phyloP scores from a whole-genome alignment of 495 filamentous ascomycete species.

The Neurospora sp. region DNA sequence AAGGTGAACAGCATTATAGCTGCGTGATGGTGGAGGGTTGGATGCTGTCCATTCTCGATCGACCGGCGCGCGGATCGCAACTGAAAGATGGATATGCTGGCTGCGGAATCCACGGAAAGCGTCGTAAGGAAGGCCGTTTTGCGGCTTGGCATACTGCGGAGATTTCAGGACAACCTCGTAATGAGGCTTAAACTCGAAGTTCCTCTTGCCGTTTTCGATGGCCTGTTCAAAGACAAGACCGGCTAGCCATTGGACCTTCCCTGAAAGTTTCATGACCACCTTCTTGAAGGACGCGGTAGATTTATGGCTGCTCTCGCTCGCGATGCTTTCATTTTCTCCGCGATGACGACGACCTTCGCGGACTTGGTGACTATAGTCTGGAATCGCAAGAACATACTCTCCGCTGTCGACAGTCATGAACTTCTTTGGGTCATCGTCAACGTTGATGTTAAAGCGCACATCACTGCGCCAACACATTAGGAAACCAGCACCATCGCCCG shows the following conservation, averaged over 20 bases:
- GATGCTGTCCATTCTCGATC: conserved; percentile 70
- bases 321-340: conserved; percentile 52
- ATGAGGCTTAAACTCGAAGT: conserved; percentile 82
- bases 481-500: conserved; percentile 85
- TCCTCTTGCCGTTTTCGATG: conserved; percentile 49
- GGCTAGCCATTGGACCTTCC: conserved; percentile 81
- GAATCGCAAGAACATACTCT: conserved; percentile 87
- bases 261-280: conserved; percentile 95
- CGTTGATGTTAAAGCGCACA: conserved; percentile 73
- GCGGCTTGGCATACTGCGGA: conserved; percentile 56
- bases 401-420: conserved; percentile 95
- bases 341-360: conserved; percentile 49
- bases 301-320: conserved; percentile 55
- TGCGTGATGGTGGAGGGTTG: conserved; percentile 60
- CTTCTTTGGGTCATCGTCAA: conserved; percentile 72
- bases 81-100: conserved; percentile 87
- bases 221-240: conserved; percentile 89
- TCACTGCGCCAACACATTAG: conserved; percentile 96
- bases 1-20: conserved; percentile 91
- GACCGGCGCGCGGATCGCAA: conserved; percentile 75
- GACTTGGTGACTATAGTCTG: conserved; percentile 84
- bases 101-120: conserved; percentile 91
- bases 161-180: conserved; percentile 83
- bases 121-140: conserved; percentile 58
- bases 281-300: conserved; percentile 83